These are phyloP conservation scores for Cordyceps cicadae DNA, from an alignment of 2,329 filamentous ascomycete species.

Conservation along the genomic window DNA sequence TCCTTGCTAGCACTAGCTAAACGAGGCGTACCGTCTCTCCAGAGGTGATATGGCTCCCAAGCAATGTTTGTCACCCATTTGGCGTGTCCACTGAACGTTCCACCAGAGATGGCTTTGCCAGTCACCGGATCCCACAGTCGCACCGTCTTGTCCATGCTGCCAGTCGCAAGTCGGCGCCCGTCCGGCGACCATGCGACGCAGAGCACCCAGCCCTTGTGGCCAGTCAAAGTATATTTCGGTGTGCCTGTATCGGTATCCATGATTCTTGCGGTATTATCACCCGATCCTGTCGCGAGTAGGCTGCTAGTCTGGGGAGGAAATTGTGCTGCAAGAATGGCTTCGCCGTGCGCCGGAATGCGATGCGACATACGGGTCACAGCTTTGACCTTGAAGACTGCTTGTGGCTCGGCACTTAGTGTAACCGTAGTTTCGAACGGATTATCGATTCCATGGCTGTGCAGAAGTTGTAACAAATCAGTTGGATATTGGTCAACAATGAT, in stretches of 20 bases:
- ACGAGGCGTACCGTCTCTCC: slow-evolving; percentile 63
- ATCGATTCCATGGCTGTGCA: slow-evolving; percentile 48
- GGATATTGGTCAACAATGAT: slow-evolving; percentile 49
- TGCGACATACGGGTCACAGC: slow-evolving; percentile 85
- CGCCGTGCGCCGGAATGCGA: slow-evolving; percentile 81
- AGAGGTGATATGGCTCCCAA: slow-evolving; percentile 91
- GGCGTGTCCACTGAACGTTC: slow-evolving; percentile 68
- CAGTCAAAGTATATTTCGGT: slow-evolving; percentile 74
- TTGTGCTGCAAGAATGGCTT: slow-evolving; percentile 77
- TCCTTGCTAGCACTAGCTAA: slow-evolving; percentile 88
- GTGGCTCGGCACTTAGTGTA: slow-evolving; percentile 59
- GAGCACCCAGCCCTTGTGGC: slow-evolving; percentile 84
- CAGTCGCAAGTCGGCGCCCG: slow-evolving; percentile 71
- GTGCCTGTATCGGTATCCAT: slow-evolving; percentile 95
- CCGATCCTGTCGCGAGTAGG: slow-evolving; percentile 77
- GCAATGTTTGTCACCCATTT: slow-evolving; percentile 83
- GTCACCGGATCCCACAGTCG: slow-evolving; percentile 80
- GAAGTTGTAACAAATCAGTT: slow-evolving; percentile 43
- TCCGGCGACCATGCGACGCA: slow-evolving; percentile 84
- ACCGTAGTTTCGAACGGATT: slow-evolving; percentile 50
- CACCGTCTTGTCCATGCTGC: slow-evolving; percentile 89
- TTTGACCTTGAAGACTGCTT: slow-evolving; percentile 89
- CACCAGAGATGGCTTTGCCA: slow-evolving; percentile 62
- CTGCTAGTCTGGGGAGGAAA: slow-evolving; percentile 76
- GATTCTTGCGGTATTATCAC: slow-evolving; percentile 83